Evolutionary conservation across 345 rosid genomes (phyloP), one percentile per base, ranked within the genome.

Genomic region (Citrus reticulata): DNA sequence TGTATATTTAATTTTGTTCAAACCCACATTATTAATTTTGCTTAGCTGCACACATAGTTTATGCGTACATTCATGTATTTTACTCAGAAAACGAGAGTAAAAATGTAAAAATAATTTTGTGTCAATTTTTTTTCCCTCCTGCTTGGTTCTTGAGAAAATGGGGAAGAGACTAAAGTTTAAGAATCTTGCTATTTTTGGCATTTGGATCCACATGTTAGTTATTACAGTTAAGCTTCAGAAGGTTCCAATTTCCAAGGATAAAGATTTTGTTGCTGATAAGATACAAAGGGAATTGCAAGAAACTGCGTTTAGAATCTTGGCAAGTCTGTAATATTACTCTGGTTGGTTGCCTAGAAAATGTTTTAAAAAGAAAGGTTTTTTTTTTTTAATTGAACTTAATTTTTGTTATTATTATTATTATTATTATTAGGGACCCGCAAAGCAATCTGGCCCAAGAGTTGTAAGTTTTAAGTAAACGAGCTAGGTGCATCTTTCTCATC

Each of bases 251-350:
- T 6, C 13, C 46, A 55, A 55, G 27, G 62, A 72, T 7, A 40
- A 16, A 34, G 20, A 63, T 24, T 63, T 71, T 70, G 68, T 81
- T 57, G 35, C 30, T 80, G 75, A 60, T 5, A 71, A 51, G 30
- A 70, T 29, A 34, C 4, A 16, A 30, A 5, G 61, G 54, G 3
- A 70, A 7, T 10, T 70, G 4, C 25, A 35, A 60, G 39, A 54
- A 64, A 64, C 67, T 37, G 72, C 42, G 32, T 40, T 59, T 22
- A 59, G 5, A 20, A 60, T 60, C 63, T 32, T 54, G 22, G 5
- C 40, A 35, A 67, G 22, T 13, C 35, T 57, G 65, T 58, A 32
- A n/a, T 34, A 13, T 4, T 2, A n/a, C 17, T 30, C 34, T 58
- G 34, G 3, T 34, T 72, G 34, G 34, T 24, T 72, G 46, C 65